Evolutionary conservation across 2,329 filamentous ascomycete genomes (phyloP).

Genomic region (Penicillium hordei): DNA sequence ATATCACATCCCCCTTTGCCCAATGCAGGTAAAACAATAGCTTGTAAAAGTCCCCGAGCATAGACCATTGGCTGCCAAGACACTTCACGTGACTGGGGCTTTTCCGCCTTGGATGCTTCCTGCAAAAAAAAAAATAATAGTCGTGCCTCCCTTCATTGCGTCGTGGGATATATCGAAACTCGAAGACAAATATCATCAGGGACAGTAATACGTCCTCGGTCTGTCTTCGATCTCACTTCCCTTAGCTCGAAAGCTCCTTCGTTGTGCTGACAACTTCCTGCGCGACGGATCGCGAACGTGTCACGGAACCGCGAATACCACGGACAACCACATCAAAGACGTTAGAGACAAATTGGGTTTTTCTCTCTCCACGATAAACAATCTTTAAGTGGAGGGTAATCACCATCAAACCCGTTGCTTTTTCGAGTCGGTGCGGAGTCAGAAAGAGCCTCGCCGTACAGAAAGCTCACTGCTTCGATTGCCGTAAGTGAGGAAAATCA

Average conservation of each 20-base stretch:
- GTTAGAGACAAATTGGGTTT: constrained; percentile 12
- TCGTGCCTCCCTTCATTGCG: constrained; percentile 5
- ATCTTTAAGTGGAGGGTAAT: neutral
- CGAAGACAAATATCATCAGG: constrained; percentile 2
- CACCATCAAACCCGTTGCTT: neutral
- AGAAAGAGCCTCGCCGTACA: constrained; percentile 5
- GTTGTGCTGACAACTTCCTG: constrained; percentile 9
- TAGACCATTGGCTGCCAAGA: constrained; percentile 5
- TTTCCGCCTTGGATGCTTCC: constrained; percentile 11
- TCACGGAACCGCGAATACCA: constrained; percentile 16
- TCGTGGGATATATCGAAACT: neutral
- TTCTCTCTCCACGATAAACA: neutral
- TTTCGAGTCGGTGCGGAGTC: neutral
- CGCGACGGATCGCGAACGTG: constrained; percentile 25
- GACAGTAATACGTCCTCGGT: neutral
- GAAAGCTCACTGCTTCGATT: constrained; percentile 3
- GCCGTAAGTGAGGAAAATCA: constrained; percentile 6
- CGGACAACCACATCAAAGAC: constrained; percentile 6
- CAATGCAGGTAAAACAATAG: neutral
- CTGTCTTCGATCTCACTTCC: neutral
- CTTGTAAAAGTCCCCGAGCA: neutral
- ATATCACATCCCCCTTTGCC: neutral
- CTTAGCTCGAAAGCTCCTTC: neutral
- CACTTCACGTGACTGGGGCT: neutral
- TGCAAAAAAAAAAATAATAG: constrained; percentile 9